These are phyloP conservation scores for Podosphaera fusca DNA, from an alignment of 2,329 filamentous ascomycete species.

Conservation along the genomic window DNA sequence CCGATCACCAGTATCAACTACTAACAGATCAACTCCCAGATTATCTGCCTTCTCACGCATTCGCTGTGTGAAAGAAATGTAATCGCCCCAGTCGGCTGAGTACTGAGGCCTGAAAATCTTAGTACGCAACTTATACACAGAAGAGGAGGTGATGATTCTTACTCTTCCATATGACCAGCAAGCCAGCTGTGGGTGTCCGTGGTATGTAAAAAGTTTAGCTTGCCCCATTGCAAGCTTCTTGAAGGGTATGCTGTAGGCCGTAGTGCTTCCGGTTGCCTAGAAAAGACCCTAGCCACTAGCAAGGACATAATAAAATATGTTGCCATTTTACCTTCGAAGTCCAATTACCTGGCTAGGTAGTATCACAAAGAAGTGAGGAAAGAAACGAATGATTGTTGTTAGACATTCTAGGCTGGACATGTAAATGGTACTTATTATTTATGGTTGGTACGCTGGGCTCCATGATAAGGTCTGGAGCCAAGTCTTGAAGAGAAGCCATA, in stretches of 20 bases:
- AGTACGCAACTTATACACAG: conserved; percentile 1
- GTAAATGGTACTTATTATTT: too few species aligned
- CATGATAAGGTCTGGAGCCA: too few species aligned
- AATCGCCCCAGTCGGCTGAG: conserved; percentile 94
- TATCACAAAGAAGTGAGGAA: too few species aligned
- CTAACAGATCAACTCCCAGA: conserved; percentile 58
- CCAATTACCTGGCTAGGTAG: too few species aligned
- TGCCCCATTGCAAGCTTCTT: conserved; percentile 66
- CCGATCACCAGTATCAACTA: conserved; percentile 87
- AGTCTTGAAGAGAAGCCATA: too few species aligned
- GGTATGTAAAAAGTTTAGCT: conserved; percentile 87
- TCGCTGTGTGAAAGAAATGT: conserved; percentile 74
- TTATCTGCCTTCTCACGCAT: conserved; percentile 59
- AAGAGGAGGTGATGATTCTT: conserved; percentile 12
- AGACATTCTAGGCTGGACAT: too few species aligned
- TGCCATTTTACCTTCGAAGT: background rate
- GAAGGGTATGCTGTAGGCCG: conserved; percentile 57
- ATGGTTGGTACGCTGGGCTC: too few species aligned
- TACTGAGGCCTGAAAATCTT: conserved; percentile 45
- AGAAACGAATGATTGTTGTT: too few species aligned
- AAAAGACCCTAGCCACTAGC: conserved; percentile 10
- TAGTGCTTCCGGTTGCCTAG: conserved; percentile 57
- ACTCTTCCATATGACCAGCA: conserved; percentile 81
- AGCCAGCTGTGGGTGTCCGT: conserved; percentile 95
- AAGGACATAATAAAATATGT: background rate